Evolutionary conservation across 345 rosid genomes (phyloP), one percentile per base, ranked within the genome.

Genomic region (Acer negundo): DNA sequence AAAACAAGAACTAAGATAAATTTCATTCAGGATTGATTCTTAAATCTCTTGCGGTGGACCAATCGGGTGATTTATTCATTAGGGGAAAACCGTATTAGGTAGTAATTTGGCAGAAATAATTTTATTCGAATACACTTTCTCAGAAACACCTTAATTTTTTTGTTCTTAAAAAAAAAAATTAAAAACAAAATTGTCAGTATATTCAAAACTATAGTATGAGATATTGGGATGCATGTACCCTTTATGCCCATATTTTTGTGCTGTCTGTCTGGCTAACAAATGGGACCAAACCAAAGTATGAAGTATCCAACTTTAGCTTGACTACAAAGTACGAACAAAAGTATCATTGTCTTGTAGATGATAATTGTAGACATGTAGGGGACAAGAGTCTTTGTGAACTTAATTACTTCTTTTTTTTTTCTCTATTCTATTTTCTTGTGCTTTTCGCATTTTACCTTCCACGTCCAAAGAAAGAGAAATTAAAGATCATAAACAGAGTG

Each of bases 181-280:
- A 28, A 28, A 28, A 28, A n/a, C n/a, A n/a, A 28, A 28, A 28
- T 35, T 35, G 38, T 35, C 38, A 35, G 38, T 35, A 35, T 42
- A 42, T 42, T 42, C 46, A 42, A 42, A 9, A 7, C 9, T 42
- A 42, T 42, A 42, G 46, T 42, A 42, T 9, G 46, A 42, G 46
- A 42, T 42, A 42, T 35, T 35, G 38, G 38, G 38, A 42, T 7
- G 46, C 46, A 74, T 28, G 59, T 74, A 66, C 49, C 76, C 10
- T 61, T 72, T 82, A 62, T 55, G 61, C 5, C 67, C 58, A 79
- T 82, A 79, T 67, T 67, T 46, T 75, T 70, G 42, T 75, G 85
- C 28, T 23, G 47, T 4, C 59, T 66, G 13, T 71, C 13, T 79
- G 80, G 85, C 77, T 42, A 72, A 65, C 85, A 72, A 7, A 23